Conservation (phyloP, 208 protist species). For the Crithidia expoeki region DNA sequence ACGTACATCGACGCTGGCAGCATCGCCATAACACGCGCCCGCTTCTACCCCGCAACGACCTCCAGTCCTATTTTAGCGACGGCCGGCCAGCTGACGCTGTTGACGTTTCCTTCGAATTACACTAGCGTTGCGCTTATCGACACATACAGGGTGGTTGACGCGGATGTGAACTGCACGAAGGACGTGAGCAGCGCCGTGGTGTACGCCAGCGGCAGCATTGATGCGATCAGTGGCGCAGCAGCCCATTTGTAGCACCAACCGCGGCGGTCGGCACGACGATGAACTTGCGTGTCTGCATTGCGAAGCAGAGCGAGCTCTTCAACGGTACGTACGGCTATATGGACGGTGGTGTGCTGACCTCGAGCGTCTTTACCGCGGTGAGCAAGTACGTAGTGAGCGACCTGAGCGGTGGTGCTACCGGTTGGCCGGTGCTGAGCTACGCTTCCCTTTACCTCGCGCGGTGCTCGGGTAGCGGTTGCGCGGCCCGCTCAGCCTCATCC, state of each 20-base stretch:
- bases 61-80: neutral
- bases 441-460: constrained; percentile 43
- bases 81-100: constrained; percentile 5
- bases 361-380: constrained; percentile 31
- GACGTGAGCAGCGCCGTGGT: neutral
- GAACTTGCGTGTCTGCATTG: constrained; percentile 37
- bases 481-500: constrained; percentile 6
- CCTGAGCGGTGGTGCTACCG: constrained; percentile 37
- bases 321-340: constrained; percentile 38
- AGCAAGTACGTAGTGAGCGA: constrained; percentile 4
- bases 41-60: neutral
- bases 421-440: constrained; percentile 35
- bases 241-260: constrained; percentile 28
- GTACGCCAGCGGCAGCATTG: constrained; percentile 6
- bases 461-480: constrained; percentile 32
- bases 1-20: constrained; percentile 16
- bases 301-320: constrained; percentile 12
- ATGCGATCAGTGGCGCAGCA: constrained; percentile 20
- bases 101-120: constrained; percentile 5
- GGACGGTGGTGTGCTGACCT: constrained; percentile 37
- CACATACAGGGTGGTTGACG: constrained; percentile 13
- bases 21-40: constrained; percentile 4
- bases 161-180: neutral
- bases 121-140: constrained; percentile 7
- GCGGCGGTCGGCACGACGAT: neutral